Conservation (phyloP, 1,284 basidiomycete species). For the Sporisorium exsertum region DNA sequence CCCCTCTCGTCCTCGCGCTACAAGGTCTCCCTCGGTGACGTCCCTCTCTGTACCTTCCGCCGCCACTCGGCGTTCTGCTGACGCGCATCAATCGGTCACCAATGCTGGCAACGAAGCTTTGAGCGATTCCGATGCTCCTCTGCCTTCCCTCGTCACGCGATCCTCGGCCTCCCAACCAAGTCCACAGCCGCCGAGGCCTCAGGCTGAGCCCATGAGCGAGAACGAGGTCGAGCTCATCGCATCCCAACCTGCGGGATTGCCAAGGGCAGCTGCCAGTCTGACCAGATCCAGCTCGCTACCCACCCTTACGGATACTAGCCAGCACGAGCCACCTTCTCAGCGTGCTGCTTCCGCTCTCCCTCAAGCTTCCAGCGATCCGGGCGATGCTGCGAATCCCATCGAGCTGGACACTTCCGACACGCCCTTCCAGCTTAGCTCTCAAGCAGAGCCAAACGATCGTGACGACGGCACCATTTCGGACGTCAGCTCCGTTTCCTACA, state of each 20-base stretch:
- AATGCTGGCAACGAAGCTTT: not conserved
- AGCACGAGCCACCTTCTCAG: not conserved
- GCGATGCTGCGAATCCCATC: conserved; percentile 12
- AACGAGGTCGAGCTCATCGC: conserved; percentile 29
- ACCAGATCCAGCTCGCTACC: conserved; percentile 21
- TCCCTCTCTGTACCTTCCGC: not conserved
- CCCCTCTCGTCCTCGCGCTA: conserved; percentile 2
- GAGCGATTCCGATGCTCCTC: conserved; percentile 12
- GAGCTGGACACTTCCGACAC: conserved; percentile 13
- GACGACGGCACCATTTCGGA: conserved; percentile 19
- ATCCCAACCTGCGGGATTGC: not conserved
- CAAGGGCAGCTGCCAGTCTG: not conserved
- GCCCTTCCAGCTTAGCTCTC: conserved; percentile 5
- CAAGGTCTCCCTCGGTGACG: not conserved
- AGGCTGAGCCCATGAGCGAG: conserved; percentile 11
- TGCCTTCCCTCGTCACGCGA: conserved; percentile 9
- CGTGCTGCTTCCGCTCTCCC: conserved; percentile 15
- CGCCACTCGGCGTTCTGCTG: not conserved
- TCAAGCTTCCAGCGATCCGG: not conserved
- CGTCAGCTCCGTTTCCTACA: conserved; percentile 24
- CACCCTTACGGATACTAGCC: conserved; percentile 2
- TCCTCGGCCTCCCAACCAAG: not conserved
- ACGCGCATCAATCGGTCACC: not conserved
- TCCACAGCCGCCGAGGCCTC: not conserved
- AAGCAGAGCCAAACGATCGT: not conserved